Base-by-base conservation (phyloP, 2,329 filamentous ascomycete species). In the Hypoxylon sp. region DNA sequence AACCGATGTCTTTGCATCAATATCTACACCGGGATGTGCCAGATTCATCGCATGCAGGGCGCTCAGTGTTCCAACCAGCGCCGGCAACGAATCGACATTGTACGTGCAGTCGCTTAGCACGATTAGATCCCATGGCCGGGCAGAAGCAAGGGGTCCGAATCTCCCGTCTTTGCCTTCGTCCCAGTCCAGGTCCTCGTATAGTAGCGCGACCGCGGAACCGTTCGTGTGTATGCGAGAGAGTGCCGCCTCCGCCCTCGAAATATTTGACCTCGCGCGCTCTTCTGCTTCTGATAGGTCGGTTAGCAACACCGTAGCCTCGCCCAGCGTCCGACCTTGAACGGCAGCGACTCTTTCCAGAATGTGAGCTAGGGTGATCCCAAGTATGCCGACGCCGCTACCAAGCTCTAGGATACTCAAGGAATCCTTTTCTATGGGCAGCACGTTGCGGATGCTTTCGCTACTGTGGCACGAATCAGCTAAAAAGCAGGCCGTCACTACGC, bases 31-130 rank as follows among this genome's bases (percentile, higher is more conserved):
- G 12, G 3, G 2, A 7, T 52, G 14, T 14, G 18, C 33, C 18
- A 63, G 59, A 20, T 80, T 84, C 7, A 73, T 70, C 2, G 63
- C 56, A 64, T 86, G 83, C 9, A 88, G 72, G 1, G 82, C 80
- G 1, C 81, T 82, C 33, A 88, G 75, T 0, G 85, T 87, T 53
- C 80, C 80, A 3, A 87, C 82, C 20, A 89, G 78, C 2, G 83
- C 80, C 1, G 84, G 81, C 24, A 88, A 76, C 66, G 81, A 83
- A 72, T 88, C 85, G 55, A 81, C 82, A 65, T 88, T 88, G 78
- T 88, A 88, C 0, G 85, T 88, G 79, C 86, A 87, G 73, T 89
- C 86, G 72, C 85, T 87, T 20, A 88, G 77, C 54, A 87, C 78
- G 48, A 87, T 71, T 4, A 87, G 75, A 62, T 87, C 82, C 85